These are phyloP conservation scores for Stagonosporopsis tanaceti DNA, from an alignment of 2,329 filamentous ascomycete species.

Conservation along the genomic window DNA sequence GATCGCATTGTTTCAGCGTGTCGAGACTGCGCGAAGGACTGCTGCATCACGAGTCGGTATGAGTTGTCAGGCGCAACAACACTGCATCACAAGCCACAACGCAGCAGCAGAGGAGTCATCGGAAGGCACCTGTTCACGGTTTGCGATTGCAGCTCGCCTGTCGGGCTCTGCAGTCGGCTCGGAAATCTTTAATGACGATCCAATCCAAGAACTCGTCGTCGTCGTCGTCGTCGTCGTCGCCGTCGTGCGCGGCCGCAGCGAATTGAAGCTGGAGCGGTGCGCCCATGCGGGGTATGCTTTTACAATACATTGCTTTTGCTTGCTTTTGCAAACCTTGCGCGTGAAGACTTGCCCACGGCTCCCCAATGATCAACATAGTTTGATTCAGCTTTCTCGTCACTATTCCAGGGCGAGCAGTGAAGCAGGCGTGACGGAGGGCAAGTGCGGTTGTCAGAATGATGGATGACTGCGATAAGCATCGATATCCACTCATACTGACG, in stretches of 20 bases:
- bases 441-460: conserved; percentile 1
- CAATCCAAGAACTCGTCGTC: background rate
- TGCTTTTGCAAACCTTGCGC: background rate
- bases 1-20: conserved; percentile 15
- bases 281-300: conserved; percentile 11
- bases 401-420: background rate
- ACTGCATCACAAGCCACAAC: conserved; percentile 6
- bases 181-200: background rate
- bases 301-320: no score
- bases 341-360: conserved; percentile 1
- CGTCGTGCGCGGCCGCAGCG: conserved; percentile 7
- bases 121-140: background rate
- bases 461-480: background rate
- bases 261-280: conserved; percentile 8
- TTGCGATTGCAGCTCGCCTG: background rate
- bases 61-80: conserved; percentile 14
- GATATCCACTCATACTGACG: conserved; percentile 8
- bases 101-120: background rate
- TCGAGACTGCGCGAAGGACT: conserved; percentile 10
- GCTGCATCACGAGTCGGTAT: conserved; percentile 15
- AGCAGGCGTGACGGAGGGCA: background rate
- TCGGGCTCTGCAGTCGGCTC: background rate
- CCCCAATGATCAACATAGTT: conserved; percentile 11
- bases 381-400: conserved; percentile 1
- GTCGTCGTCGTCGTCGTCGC: background rate